phyloP scores from a whole-genome alignment of 768 basidiomycete species.

The Podaxis carcinomalis region DNA sequence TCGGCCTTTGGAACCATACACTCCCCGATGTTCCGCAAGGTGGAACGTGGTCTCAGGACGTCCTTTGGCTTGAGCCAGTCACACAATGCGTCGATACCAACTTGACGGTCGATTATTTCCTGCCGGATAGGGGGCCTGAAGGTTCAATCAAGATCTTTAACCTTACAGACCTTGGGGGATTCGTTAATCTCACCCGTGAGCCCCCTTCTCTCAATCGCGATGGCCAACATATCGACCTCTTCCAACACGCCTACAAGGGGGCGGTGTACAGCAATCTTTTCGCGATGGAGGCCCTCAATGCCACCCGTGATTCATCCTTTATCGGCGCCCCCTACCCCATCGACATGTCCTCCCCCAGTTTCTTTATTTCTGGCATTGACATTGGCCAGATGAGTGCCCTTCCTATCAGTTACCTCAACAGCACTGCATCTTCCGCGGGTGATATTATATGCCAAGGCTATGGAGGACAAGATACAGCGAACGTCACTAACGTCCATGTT shows the following conservation, averaged over 20 bases:
- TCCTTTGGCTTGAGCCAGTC: slow-evolving; percentile 22
- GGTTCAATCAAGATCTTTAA: background rate
- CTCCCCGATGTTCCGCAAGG: slow-evolving; percentile 5
- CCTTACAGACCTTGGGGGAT: background rate
- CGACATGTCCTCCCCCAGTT: background rate
- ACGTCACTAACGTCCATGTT: slow-evolving; percentile 20
- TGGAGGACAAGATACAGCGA: slow-evolving; percentile 16
- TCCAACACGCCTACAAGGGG: slow-evolving; percentile 21
- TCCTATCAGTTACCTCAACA: slow-evolving; percentile 6
- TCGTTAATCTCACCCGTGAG: background rate
- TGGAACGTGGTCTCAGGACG: slow-evolving; percentile 18
- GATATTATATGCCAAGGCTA: slow-evolving; percentile 15
- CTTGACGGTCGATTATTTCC: slow-evolving; percentile 12
- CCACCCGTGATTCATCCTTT: slow-evolving; percentile 14
- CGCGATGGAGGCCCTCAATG: slow-evolving; percentile 13
- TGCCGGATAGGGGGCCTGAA: background rate
- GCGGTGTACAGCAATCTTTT: slow-evolving; percentile 17
- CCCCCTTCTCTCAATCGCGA: background rate
- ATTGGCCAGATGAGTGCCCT: background rate
- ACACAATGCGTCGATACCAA: slow-evolving; percentile 21
- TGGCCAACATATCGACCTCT: background rate
- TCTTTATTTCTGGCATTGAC: background rate
- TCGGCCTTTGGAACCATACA: slow-evolving; percentile 7
- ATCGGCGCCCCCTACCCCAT: slow-evolving; percentile 12
- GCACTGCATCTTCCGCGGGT: background rate